Evolutionary conservation across 1,284 basidiomycete species (phyloP), one percentile per base, ranked within the genome.

Genomic region (Agaricales sp.): DNA sequence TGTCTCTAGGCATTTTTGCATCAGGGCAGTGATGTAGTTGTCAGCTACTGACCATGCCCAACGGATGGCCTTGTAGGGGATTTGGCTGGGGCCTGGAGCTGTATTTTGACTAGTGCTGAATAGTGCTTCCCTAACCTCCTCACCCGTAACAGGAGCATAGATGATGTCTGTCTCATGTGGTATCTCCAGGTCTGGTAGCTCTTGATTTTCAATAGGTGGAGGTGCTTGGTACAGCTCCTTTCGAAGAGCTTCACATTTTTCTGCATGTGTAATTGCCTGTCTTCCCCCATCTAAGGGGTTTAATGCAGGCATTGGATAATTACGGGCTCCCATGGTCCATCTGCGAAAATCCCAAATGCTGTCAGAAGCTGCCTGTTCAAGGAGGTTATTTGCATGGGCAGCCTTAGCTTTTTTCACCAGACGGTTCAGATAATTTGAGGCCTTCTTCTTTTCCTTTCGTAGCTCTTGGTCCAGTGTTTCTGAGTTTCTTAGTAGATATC

Each of bases 181-280:
- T 8, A 47, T 21, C 0, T 13, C 45, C 8, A 58, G 50, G 45
- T 59, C 46, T 2, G 55, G 46, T 2, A 18, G 8, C 16, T 46
- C 54, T 21, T 54, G 43, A 13, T 25, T 43, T 20, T 47, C 38
- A 1, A 61, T 50, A 0, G n/a, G 24, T 0, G 55, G 55, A 2
- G 58, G 57, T 3, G 56, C 53, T 46, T 61, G 57, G 48, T 57
- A 59, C 4, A 62, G 53, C 30, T 54, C 56, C 0, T 53, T 41
- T 14, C 59, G 47, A 0, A 63, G 49, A 0, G 57, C 57, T 1
- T 59, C 54, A 18, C 58, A 58, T 35, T 63, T 62, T 1, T 63
- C 59, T 11, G 51, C 12, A 23, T 57, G 53, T 48, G 30, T 35
- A n/a, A 35, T n/a, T n/a, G n/a, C 30, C n/a, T 35, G 30, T 8